These are phyloP conservation scores for Candida piceae DNA, from an alignment of 805 yeast species.

Conservation along the genomic window DNA sequence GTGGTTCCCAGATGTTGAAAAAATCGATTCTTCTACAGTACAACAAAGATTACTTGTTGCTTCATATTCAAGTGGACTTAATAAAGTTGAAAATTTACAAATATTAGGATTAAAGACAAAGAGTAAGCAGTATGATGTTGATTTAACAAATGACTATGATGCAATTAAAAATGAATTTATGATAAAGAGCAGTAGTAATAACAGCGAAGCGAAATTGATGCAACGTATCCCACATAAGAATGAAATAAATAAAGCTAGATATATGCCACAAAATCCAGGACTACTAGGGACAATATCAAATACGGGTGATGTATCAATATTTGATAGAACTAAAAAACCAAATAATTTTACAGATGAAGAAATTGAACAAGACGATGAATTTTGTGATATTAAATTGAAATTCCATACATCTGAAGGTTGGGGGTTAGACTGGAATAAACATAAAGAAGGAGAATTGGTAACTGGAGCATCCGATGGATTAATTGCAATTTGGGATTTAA, in stretches of 20 bases:
- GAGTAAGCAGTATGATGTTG: conserved; percentile 9
- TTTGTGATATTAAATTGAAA: conserved; percentile 22
- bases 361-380: conserved; percentile 12
- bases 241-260: conserved; percentile 67
- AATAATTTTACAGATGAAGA: conserved; percentile 32
- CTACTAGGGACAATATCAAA: conserved; percentile 67
- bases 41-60: conserved; percentile 49
- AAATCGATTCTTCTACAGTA: conserved; percentile 1
- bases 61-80: conserved; percentile 57
- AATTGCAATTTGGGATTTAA: conserved; percentile 65
- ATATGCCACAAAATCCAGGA: conserved; percentile 85
- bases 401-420: conserved; percentile 50
- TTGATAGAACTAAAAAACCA: conserved; percentile 82
- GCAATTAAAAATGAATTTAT: conserved; percentile 30
- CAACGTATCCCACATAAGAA: conserved; percentile 67
- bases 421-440: conserved; percentile 72
- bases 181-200: conserved; percentile 6
- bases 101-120: conserved; percentile 12
- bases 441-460: conserved; percentile 52
- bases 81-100: conserved; percentile 20
- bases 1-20: conserved; percentile 55
- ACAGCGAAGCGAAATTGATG: conserved; percentile 17
- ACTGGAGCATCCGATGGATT: conserved; percentile 62
- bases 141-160: conserved; percentile 32
- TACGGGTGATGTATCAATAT: conserved; percentile 58